These are phyloP conservation scores for Calendula officinalis DNA, from an alignment of 129 eudicot genomes.

Conservation along the genomic window DNA sequence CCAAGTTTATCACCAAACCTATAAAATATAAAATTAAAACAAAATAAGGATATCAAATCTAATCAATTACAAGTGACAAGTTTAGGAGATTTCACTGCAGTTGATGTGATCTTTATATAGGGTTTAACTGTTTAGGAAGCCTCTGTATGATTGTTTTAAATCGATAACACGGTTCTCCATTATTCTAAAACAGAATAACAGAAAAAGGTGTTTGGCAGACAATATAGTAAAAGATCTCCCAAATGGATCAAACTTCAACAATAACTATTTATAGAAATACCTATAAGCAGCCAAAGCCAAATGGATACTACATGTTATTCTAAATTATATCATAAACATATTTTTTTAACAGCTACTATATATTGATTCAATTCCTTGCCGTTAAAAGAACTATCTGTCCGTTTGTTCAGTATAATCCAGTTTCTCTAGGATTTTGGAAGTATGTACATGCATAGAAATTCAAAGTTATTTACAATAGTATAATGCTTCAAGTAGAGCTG, in stretches of 20 bases:
- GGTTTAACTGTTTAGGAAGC: background rate
- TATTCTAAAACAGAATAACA: background rate
- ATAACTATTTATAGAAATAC: background rate
- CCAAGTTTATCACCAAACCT: conserved; percentile 29
- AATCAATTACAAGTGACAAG: background rate
- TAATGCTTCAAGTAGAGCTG: no score
- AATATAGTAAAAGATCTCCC: background rate
- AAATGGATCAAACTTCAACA: background rate
- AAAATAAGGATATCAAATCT: background rate
- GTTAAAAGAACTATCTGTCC: background rate
- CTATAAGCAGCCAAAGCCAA: background rate
- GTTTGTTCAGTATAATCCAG: background rate
- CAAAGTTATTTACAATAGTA: background rate
- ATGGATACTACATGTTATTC: background rate
- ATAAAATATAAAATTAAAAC: conserved; percentile 11
- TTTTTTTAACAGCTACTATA: background rate
- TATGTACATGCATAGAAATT: background rate
- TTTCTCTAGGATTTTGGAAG: background rate
- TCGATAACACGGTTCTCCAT: background rate
- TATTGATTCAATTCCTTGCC: background rate
- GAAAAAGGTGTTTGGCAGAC: background rate
- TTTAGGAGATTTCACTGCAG: background rate
- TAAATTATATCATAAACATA: background rate
- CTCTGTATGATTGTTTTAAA: background rate
- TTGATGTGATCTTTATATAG: background rate